These are phyloP conservation scores for Penicillium alfredii DNA, from an alignment of 495 filamentous ascomycete species.

Conservation along the genomic window DNA sequence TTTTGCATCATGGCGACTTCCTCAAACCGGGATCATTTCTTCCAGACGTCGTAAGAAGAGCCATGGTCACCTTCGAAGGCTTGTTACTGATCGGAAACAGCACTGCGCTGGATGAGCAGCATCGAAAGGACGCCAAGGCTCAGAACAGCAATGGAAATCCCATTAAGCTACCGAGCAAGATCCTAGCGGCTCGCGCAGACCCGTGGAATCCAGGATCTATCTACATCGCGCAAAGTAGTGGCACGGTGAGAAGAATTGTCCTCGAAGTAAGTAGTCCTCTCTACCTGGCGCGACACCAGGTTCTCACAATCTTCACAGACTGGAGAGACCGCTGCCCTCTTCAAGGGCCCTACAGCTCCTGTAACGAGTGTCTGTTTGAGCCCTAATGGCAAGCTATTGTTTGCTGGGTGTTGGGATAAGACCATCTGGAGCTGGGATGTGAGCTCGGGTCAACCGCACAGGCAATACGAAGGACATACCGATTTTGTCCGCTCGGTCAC, in stretches of 20 bases:
- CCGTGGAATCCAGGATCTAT: constrained; percentile 56
- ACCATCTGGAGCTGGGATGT: constrained; percentile 77
- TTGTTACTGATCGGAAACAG: constrained; percentile 36
- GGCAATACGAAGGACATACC: constrained; percentile 67
- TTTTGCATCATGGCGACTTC: constrained; percentile 55
- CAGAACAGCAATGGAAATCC: constrained; percentile 78
- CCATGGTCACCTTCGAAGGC: constrained; percentile 1
- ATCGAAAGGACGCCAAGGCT: constrained; percentile 72
- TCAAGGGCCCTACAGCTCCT: constrained; percentile 70
- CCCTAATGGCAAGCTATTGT: constrained; percentile 54
- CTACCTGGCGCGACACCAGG: constrained; percentile 1
- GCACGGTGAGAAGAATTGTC: constrained; percentile 63
- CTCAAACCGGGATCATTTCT: constrained; percentile 69
- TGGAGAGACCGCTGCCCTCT: constrained; percentile 47
- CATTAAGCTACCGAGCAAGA: constrained; percentile 74
- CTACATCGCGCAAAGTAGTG: constrained; percentile 78
- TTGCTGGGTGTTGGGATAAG: constrained; percentile 93
- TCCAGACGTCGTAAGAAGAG: constrained; percentile 60
- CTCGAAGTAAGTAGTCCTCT: constrained; percentile 63
- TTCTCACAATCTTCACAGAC: constrained; percentile 28
- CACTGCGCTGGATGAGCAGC: constrained; percentile 62
- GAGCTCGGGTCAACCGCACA: constrained; percentile 42
- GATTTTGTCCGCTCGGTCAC: constrained; percentile 84
- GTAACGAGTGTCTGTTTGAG: constrained; percentile 71
- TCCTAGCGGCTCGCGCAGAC: constrained; percentile 69